Evolutionary conservation across 2,329 filamentous ascomycete genomes (phyloP), one percentile per base, ranked within the genome.

Genomic region (Microsporum audouinii): DNA sequence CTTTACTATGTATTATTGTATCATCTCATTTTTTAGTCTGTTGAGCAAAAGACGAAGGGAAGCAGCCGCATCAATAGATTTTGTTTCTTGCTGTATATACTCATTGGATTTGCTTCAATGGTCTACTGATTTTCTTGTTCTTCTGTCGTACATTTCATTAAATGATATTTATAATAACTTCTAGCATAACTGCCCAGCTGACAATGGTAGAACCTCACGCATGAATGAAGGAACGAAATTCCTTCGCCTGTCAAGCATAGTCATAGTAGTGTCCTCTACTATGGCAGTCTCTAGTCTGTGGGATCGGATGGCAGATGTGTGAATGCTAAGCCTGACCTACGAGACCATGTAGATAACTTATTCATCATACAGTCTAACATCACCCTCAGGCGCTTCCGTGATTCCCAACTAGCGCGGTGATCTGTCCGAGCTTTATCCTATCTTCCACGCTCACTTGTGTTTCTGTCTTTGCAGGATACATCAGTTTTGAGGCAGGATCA

Each of bases 41-140:
- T 38, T 57, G 55, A 57, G 55, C 33, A 57, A 57, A 57, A 38
- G 55, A 57, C 23, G 55, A 57, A 57, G 29, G 59, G 58, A 53
- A 72, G 49, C 49, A 69, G 68, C 67, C 71, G 67, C 70, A 68
- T 69, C 68, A 71, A 71, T 74, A 75, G 72, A 75, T 73, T 69
- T 70, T 68, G 68, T 70, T 67, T 72, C 70, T 71, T 71, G 53
- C 49, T 60, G 59, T 55, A 60, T 55, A 55, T 60, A 60, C 49
- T 33, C 58, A 49, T 57, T 38, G 57, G 43, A 23, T 53, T 53
- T 53, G 10, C 29, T 34, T 27, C 27, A 53, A 31, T 53, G 49
- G 49, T 53, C 27, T 53, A 5, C 49, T n/a, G 31, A n/a, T 29
- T 2, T 14, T 7, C 29, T n/a, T n/a, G n/a, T n/a, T n/a, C 29